Conservation (phyloP, 345 rosid genomes). For the Rhizophora mangle region DNA sequence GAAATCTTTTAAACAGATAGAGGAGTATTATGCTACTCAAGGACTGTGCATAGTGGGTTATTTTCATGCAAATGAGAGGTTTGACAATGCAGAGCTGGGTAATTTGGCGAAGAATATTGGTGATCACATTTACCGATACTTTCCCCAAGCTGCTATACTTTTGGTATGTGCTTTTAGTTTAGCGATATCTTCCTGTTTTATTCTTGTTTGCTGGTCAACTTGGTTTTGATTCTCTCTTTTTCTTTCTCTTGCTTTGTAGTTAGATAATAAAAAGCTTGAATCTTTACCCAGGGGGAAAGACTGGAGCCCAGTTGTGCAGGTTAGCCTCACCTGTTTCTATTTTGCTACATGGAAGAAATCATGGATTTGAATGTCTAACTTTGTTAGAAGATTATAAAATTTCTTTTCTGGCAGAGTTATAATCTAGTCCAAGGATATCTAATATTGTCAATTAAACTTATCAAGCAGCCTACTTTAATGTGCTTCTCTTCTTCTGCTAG, state of each 20-base stretch:
- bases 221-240: slow-evolving; percentile 2
- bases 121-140: slow-evolving; percentile 82
- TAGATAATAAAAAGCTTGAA: slow-evolving; percentile 83
- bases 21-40: slow-evolving; percentile 68
- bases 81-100: slow-evolving; percentile 67
- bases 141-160: slow-evolving; percentile 67
- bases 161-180: slow-evolving; percentile 46
- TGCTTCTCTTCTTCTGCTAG: slow-evolving; percentile 33
- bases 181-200: neutral
- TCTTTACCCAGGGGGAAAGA: slow-evolving; percentile 62
- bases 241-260: slow-evolving; percentile 37
- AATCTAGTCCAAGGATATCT: neutral
- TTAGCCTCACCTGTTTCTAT: slow-evolving; percentile 26
- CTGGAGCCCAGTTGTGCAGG: slow-evolving; percentile 75
- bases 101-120: slow-evolving; percentile 81
- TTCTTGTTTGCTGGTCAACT: neutral
- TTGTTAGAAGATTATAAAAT: neutral
- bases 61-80: slow-evolving; percentile 92
- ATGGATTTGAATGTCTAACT: neutral
- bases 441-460: neutral
- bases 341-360: neutral
- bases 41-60: slow-evolving; percentile 82
- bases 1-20: slow-evolving; percentile 45
- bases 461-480: neutral
- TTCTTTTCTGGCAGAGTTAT: neutral